Base-by-base conservation (phyloP, 2,329 filamentous ascomycete species). In the Ophiostoma pallidulum region DNA sequence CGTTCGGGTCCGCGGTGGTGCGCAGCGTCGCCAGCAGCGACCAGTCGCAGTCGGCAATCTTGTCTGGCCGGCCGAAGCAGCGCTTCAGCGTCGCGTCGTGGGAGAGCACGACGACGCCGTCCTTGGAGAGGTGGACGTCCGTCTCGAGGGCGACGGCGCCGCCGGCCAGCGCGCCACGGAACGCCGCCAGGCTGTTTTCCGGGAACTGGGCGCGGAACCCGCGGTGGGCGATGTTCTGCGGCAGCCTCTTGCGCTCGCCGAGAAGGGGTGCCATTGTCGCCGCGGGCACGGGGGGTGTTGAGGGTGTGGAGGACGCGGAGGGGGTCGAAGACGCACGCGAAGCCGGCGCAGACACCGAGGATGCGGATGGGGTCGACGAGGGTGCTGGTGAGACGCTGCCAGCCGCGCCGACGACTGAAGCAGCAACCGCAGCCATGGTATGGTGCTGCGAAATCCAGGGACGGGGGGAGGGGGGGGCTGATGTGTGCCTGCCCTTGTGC, bases 81-180 rank as follows among this genome's bases (percentile, higher is more conserved):
- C 91, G 77, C 63, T 85, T 82, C 29, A 96, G 70, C 3, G 78
- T 81, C 6, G 77, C 69, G 61, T 96, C 90, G 78, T 94, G 89
- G 39, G 84, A 87, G 35, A 97, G 67, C 9, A 97, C 86, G 1
- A 94, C 84, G 0, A 94, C 81, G 7, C 83, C 82, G 59, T 97
- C 91, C 52, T 75, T 79, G 13, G 86, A 82, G 29, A 96, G 66
- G 62, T 94, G 90, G 8, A 96, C 65, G 59, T 97, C 91, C 16
- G 88, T 94, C 68, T 97, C 91, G 24, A 97, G 69, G 0, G 84
- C 91, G 58, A 94, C 78, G 0, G 86, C 61, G 4, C 53, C 58
- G 36, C 49, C 57, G 1, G 55, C 60, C 16, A 59, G 57, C 26
- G 58, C 58, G 4, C 54, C 69, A 2, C 70, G 67, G 66, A 47